Conservation (phyloP, 805 yeast species). For the Danielia oregonensis region DNA sequence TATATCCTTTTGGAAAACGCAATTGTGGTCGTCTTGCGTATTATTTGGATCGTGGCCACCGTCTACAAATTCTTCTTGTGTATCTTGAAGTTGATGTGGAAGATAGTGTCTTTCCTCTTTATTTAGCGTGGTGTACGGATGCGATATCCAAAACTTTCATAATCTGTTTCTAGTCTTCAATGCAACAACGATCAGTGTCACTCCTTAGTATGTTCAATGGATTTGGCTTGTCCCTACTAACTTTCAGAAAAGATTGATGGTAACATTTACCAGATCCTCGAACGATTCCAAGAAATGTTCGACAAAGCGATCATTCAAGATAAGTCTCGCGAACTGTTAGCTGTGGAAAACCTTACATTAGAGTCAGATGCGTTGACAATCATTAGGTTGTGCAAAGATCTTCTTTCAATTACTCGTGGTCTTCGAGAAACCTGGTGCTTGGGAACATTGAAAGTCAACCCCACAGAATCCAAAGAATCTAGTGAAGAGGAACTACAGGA, state of each 20-base stretch:
- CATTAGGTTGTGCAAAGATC: constrained; percentile 50
- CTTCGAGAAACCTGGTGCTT: constrained; percentile 56
- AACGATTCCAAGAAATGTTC: constrained; percentile 50
- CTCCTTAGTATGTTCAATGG: constrained; percentile 30
- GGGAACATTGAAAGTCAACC: constrained; percentile 44
- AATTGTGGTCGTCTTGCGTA: constrained; percentile 49
- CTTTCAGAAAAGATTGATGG: constrained; percentile 46
- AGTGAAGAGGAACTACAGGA: constrained; percentile 20
- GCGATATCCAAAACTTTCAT: not conserved
- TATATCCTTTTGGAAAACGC: constrained; percentile 48
- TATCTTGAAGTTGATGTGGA: constrained; percentile 13
- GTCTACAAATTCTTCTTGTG: constrained; percentile 34
- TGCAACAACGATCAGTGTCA: constrained; percentile 45
- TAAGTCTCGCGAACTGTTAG: constrained; percentile 38
- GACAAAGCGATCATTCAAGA: constrained; percentile 43
- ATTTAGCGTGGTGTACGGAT: not conserved
- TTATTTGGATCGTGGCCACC: constrained; percentile 56
- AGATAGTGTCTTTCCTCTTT: constrained; percentile 5
- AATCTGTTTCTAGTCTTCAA: constrained; percentile 12
- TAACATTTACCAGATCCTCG: constrained; percentile 48
- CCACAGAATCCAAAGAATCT: constrained; percentile 11
- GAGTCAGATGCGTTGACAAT: constrained; percentile 51
- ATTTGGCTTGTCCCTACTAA: constrained; percentile 15
- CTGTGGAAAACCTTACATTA: constrained; percentile 54
- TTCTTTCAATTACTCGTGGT: constrained; percentile 45